Evolutionary conservation across 345 rosid genomes (phyloP).

Genomic region (Hypericum perforatum): DNA sequence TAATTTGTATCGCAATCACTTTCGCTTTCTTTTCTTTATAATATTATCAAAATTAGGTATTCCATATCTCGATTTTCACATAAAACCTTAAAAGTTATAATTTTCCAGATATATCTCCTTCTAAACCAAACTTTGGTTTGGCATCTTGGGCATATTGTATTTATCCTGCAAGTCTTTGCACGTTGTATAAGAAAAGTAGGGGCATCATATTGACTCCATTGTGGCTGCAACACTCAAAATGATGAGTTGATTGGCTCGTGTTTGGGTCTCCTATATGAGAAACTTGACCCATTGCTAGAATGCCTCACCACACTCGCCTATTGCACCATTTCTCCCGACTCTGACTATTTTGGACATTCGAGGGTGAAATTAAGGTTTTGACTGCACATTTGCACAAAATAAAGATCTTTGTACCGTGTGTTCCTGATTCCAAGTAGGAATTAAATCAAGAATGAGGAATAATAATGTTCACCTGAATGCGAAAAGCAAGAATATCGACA

Average conservation of each 20-base stretch:
- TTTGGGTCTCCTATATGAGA: conserved; percentile 71
- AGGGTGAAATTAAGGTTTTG: conserved; percentile 95
- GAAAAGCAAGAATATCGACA: conserved; percentile 87
- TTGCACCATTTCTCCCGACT: conserved; percentile 77
- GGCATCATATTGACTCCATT: too few species aligned
- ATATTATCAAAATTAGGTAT: too few species aligned
- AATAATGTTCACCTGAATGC: conserved; percentile 70
- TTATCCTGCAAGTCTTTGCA: too few species aligned
- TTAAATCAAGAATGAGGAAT: neutral
- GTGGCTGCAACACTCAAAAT: conserved; percentile 24
- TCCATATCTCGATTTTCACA: too few species aligned
- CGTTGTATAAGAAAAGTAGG: too few species aligned
- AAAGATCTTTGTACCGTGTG: neutral
- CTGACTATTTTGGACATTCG: conserved; percentile 98
- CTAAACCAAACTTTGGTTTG: too few species aligned
- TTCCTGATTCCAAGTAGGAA: neutral
- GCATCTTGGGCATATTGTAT: too few species aligned
- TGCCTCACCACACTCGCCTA: conserved; percentile 81
- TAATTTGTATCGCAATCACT: too few species aligned
- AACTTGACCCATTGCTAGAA: conserved; percentile 78
- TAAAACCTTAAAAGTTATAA: too few species aligned
- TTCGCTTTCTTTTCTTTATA: too few species aligned
- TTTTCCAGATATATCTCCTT: too few species aligned
- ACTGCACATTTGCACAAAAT: conserved; percentile 28
- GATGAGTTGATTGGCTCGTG: conserved; percentile 64